Percentiles rank a stretch among this genome's conserved stretches.
phyloP scores from a whole-genome alignment of 2,329 filamentous ascomycete genomes.

The Diplodia mutila region DNA sequence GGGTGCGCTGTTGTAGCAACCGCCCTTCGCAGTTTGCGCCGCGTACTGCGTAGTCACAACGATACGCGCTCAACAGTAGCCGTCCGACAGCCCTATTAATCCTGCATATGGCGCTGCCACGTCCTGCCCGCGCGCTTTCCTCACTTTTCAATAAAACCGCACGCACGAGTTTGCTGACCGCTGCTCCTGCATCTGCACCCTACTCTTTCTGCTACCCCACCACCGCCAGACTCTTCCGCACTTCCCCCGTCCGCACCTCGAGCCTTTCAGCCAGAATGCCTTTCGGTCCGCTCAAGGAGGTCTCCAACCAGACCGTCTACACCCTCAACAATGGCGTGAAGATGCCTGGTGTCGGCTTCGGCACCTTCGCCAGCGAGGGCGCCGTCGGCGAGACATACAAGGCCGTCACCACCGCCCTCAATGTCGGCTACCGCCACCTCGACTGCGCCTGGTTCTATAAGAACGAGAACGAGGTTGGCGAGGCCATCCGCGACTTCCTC shows the following conservation, averaged over 20 bases:
- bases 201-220: conserved; percentile 8
- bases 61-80: not conserved
- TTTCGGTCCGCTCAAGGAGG: conserved; percentile 21
- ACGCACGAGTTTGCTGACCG: conserved; percentile 16
- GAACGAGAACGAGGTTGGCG: conserved; percentile 72
- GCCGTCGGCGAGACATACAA: conserved; percentile 57
- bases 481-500: conserved; percentile 65
- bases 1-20: conserved; percentile 18
- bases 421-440: conserved; percentile 65
- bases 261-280: conserved; percentile 18
- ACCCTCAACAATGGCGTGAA: conserved; percentile 62
- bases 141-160: conserved; percentile 11
- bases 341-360: conserved; percentile 73
- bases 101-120: conserved; percentile 24
- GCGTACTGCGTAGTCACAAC: conserved; percentile 15
- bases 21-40: not conserved
- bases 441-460: conserved; percentile 73
- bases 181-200: conserved; percentile 22
- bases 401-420: conserved; percentile 63
- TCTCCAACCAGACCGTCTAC: conserved; percentile 48
- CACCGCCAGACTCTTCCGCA: not conserved
- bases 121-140: conserved; percentile 4
- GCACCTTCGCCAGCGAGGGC: conserved; percentile 72
- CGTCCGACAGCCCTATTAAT: conserved; percentile 1
- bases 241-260: not conserved